These are phyloP conservation scores for Biscutella auriculata DNA, from an alignment of 441 rosid genomes.

Conservation along the genomic window DNA sequence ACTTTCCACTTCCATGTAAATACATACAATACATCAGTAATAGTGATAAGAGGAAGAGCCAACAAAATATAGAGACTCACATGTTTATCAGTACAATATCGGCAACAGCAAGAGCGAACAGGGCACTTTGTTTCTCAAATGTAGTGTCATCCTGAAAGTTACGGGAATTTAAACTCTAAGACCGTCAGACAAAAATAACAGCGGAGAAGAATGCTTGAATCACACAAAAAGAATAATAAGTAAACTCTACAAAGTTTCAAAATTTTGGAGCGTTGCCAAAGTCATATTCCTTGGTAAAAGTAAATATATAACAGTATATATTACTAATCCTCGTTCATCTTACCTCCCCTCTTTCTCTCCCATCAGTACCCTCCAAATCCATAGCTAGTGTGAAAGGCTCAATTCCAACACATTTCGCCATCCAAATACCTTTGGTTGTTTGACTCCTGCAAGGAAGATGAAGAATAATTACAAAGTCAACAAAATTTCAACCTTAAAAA, in stretches of 20 bases:
- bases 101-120: constrained; percentile 75
- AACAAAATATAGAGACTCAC: constrained; percentile 31
- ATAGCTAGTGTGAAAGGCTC: constrained; percentile 74
- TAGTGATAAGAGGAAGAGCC: background rate
- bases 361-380: constrained; percentile 97
- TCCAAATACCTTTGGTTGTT: constrained; percentile 93
- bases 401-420: constrained; percentile 62
- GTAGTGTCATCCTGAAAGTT: constrained; percentile 79
- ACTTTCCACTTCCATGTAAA: too few species aligned
- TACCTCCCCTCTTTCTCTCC: constrained; percentile 96
- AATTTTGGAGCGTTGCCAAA: too few species aligned
- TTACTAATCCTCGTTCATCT: background rate
- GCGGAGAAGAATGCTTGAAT: background rate
- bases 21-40: too few species aligned
- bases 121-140: constrained; percentile 90
- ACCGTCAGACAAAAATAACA: background rate
- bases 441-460: constrained; percentile 47
- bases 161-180: background rate
- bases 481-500: constrained; percentile 2
- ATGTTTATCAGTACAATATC: constrained; percentile 87
- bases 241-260: too few species aligned
- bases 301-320: background rate
- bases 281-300: background rate
- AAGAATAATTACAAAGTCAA: background rate
- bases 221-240: background rate